phyloP scores from a whole-genome alignment of 352 stramenopile genomes.

The Phytopythium chamaehyphon region DNA sequence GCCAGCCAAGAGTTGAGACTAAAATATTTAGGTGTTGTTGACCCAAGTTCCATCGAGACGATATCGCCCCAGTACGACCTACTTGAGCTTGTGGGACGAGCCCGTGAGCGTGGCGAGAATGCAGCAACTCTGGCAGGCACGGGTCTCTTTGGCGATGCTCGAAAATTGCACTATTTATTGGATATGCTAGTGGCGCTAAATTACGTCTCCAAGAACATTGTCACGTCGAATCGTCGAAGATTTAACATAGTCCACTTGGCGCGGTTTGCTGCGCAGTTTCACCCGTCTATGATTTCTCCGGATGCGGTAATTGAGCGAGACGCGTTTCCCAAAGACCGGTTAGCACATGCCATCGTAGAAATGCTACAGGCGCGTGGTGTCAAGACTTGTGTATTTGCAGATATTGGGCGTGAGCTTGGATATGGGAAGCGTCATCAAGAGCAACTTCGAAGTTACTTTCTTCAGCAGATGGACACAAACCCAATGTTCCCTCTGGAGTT shows the following conservation, averaged over 20 bases:
- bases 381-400: constrained; percentile 75
- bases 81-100: constrained; percentile 70
- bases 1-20: constrained; percentile 62
- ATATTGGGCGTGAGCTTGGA: constrained; percentile 77
- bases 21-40: constrained; percentile 61
- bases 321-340: constrained; percentile 53
- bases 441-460: constrained; percentile 80
- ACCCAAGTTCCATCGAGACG: constrained; percentile 48
- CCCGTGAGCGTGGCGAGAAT: constrained; percentile 54
- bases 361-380: constrained; percentile 64
- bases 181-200: constrained; percentile 63
- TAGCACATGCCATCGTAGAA: constrained; percentile 55
- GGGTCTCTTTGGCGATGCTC: constrained; percentile 58
- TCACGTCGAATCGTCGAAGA: constrained; percentile 53
- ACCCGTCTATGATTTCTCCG: constrained; percentile 64
- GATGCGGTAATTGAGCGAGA: constrained; percentile 47
- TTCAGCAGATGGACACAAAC: constrained; percentile 60
- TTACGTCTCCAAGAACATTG: constrained; percentile 74
- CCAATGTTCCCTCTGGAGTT: constrained; percentile 62
- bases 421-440: constrained; percentile 77
- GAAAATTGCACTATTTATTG: constrained; percentile 80
- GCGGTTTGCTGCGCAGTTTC: constrained; percentile 57
- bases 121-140: constrained; percentile 50
- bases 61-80: constrained; percentile 71
- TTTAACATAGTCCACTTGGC: constrained; percentile 83